Evolutionary conservation across 768 basidiomycete species (phyloP), one percentile per base, ranked within the genome.

Genomic region (Tricholoma matsutake): DNA sequence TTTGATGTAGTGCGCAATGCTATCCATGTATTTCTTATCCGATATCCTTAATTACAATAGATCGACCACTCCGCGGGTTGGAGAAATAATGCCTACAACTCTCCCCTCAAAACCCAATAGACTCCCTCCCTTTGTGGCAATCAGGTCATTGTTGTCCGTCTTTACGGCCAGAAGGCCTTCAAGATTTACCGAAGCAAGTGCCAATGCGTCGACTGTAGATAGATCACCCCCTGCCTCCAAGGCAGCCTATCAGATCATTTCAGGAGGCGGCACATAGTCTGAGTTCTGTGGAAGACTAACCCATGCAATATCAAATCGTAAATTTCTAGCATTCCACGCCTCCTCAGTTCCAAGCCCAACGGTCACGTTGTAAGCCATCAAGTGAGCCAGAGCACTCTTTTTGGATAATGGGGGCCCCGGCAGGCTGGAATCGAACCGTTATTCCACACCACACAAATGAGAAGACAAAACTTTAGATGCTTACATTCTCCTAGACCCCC

Each of bases 251-350:
- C 4, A 57, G 10, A 16, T 52, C 56, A 14, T 37, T 18, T 37
- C 28, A 54, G 61, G 45, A 52, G 28, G 4, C 11, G 14, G 34
- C 18, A 20, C 51, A 14, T 22, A 28, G 54, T 18, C 16, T 29
- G 25, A 49, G 16, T 10, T 10, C 41, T 58, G 22, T 25, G 55
- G 45, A 53, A 61, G 28, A 75, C 85, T 66, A 64, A 88, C 90
- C 94, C 94, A 96, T 56, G 83, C 90, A 37, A 85, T 73, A 62
- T 96, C 92, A 65, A 94, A 91, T n/a, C 89, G 83, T 10, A 88
- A 79, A 67, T 88, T 92, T 29, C 91, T 83, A 11, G 89, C 87
- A 39, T 81, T 79, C 88, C 88, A 93, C 32, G 80, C 80, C 63
- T 86, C 85, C 43, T 79, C 72, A 41, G 75, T 72, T n/a, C 88